Evolutionary conservation across 768 basidiomycete species (phyloP).

Genomic region (Agrocybe chaxingu): DNA sequence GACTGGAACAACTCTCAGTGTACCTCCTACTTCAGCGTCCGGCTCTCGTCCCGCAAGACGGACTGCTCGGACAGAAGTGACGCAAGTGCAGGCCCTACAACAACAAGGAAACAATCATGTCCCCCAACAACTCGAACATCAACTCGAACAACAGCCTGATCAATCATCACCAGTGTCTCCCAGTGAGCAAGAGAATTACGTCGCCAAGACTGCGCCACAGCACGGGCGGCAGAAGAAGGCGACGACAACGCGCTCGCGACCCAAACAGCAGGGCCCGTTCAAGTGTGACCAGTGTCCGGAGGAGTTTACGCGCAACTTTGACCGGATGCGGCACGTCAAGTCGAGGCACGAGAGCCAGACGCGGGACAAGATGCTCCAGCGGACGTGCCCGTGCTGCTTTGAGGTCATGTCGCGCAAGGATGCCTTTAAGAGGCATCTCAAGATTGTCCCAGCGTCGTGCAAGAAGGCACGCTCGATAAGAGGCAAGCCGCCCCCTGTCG

Average conservation of each 20-base stretch:
- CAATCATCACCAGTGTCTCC: too few relatives aligned
- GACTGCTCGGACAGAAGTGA: too few relatives aligned
- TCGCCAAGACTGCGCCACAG: not conserved
- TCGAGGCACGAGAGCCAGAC: conserved; percentile 10
- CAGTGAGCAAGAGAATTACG: not conserved
- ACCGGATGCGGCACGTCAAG: conserved; percentile 15
- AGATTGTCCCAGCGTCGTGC: conserved; percentile 4
- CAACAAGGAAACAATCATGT: too few relatives aligned
- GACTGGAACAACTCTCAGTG: too few relatives aligned
- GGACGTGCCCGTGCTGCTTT: conserved; percentile 16
- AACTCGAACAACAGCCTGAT: too few relatives aligned
- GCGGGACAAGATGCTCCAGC: not conserved
- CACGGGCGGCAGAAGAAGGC: not conserved
- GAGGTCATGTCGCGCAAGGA: conserved; percentile 10
- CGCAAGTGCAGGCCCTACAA: too few relatives aligned
- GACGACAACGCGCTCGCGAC: not conserved
- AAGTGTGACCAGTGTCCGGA: conserved; percentile 12
- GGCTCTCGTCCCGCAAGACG: too few relatives aligned
- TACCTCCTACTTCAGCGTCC: too few relatives aligned
- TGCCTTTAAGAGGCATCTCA: conserved; percentile 11
- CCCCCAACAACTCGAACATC: too few relatives aligned
- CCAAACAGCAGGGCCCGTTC: not conserved
- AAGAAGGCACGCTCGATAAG: conserved; percentile 1
- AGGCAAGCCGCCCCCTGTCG: not conserved
- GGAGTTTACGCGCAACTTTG: conserved; percentile 17